These are phyloP conservation scores for Apiospora hydei DNA, from an alignment of 2,329 filamentous ascomycete genomes.

Conservation along the genomic window DNA sequence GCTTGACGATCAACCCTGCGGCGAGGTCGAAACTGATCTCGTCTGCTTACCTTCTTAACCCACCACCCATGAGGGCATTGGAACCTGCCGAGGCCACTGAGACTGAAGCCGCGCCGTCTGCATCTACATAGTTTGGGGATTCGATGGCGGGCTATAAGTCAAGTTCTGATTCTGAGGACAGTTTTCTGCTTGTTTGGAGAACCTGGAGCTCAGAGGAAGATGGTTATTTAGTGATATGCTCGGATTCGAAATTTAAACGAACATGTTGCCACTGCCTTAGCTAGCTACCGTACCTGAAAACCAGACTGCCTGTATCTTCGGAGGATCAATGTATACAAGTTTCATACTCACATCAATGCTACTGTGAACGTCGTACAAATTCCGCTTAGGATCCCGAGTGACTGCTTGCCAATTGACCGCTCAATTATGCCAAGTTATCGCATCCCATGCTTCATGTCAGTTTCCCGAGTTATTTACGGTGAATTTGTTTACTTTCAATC, in stretches of 20 bases:
- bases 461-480: not conserved
- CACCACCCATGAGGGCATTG: conserved; percentile 61
- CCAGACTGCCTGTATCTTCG: not conserved
- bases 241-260: not conserved
- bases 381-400: too few species aligned
- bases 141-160: not conserved
- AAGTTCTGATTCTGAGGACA: not conserved
- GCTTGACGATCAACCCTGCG: conserved; percentile 83
- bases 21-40: conserved; percentile 76
- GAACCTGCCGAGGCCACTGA: conserved; percentile 41
- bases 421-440: not conserved
- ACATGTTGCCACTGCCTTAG: not conserved
- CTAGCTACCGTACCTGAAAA: not conserved
- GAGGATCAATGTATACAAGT: not conserved
- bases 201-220: not conserved
- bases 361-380: not conserved
- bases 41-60: conserved; percentile 74
- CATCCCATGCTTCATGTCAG: not conserved
- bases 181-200: not conserved
- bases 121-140: not conserved
- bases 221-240: not conserved
- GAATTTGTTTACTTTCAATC: not conserved
- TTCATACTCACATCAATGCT: not conserved
- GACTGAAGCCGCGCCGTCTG: not conserved
- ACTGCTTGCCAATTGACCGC: not conserved